These are phyloP conservation scores for Yamadazyma oceani DNA, from an alignment of 1,139 yeast genomes.

Conservation along the genomic window DNA sequence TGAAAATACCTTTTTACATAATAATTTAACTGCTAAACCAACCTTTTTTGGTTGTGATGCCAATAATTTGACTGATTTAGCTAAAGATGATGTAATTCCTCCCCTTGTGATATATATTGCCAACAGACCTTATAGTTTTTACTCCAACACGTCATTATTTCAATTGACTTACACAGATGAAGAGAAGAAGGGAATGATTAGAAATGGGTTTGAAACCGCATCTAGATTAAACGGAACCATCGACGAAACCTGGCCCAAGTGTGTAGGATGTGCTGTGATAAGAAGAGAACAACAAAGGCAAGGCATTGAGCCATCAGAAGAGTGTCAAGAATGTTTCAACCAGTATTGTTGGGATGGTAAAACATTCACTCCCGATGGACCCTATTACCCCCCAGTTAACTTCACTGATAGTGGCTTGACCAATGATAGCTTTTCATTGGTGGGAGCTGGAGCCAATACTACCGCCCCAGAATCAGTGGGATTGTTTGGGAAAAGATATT, in stretches of 20 bases:
- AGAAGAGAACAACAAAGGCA: slow-evolving; percentile 44
- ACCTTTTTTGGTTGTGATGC: slow-evolving; percentile 49
- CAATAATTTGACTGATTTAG: slow-evolving; percentile 34
- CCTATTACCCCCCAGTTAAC: slow-evolving; percentile 23
- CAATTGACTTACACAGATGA: slow-evolving; percentile 32
- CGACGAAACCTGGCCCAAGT: slow-evolving; percentile 39
- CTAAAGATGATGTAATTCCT: slow-evolving; percentile 33
- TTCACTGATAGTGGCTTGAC: slow-evolving; percentile 31
- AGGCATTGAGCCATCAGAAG: slow-evolving; percentile 37
- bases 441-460: slow-evolving; percentile 10
- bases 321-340: slow-evolving; percentile 39
- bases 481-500: slow-evolving; percentile 1
- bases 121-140: slow-evolving; percentile 40
- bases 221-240: slow-evolving; percentile 33
- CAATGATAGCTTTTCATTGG: slow-evolving; percentile 19
- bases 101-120: slow-evolving; percentile 42
- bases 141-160: slow-evolving; percentile 38
- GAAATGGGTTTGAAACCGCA: slow-evolving; percentile 38
- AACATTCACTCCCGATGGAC: slow-evolving; percentile 12
- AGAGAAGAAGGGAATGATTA: slow-evolving; percentile 38
- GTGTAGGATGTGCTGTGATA: slow-evolving; percentile 46
- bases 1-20: slow-evolving; percentile 28
- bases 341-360: slow-evolving; percentile 46
- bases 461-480: slow-evolving; percentile 1
- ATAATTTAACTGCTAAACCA: slow-evolving; percentile 42